Evolutionary conservation across 805 yeast species (phyloP), one percentile per base, ranked within the genome.

Genomic region (Ogataea angusta): DNA sequence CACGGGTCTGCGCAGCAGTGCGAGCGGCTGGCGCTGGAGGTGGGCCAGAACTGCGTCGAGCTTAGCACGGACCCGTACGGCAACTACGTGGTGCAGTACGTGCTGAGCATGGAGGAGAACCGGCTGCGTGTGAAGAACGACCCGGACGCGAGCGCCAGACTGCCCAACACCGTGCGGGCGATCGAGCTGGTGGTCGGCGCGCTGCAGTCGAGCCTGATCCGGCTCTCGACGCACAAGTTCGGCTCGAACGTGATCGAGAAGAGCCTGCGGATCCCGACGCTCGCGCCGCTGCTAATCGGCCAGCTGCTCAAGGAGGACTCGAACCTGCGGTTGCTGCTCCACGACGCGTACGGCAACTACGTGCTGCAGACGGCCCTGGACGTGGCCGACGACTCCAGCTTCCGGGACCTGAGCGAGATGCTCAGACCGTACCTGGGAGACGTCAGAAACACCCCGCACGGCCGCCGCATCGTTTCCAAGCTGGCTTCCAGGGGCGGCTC

Each of bases 61-160:
- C 72, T 93, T 38, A 81, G 95, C 13, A 72, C 85, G 42, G 97
- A 93, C 64, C 97, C 97, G 10, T 93, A 85, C 67, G 99, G 99
- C 25, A 93, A 93, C 63, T 93, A 93, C 63, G 98, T 93, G 36
- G 89, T 93, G 37, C 99, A 93, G 64, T 91, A 93, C 57, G 95
- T 93, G 16, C 68, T 85, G 48, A 59, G 60, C 34, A 62, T 62
- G 64, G 66, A 62, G 49, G 66, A 62, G 45, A 55, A 56, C 36
- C 54, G 66, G 39, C 45, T 61, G 31, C 56, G 64, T 36, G 47
- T 53, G 22, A 55, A 52, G 38, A 57, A 53, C 43, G 59, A 54
- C 42, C 51, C 54, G n/a, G 39, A 27, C 9, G 43, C 61, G 2
- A 30, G 46, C 6, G 24, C 48, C 17, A 49, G 48, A 25, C 49